Conservation (phyloP, 306 rosid genomes). For the Acacia confusa region DNA sequence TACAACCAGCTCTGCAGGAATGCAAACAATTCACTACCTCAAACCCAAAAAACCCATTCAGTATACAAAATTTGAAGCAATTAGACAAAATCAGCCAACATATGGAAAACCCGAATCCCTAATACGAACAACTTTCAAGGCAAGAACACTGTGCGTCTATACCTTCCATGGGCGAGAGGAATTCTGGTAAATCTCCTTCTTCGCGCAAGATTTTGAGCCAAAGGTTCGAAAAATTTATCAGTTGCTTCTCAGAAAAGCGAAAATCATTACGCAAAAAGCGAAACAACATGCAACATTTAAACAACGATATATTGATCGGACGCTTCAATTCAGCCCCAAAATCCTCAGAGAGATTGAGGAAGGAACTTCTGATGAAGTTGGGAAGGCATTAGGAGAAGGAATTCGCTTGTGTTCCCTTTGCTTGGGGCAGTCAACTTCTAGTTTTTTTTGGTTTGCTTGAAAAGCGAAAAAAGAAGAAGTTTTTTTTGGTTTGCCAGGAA, state of each 20-base stretch:
- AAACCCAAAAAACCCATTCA: slow-evolving; percentile 22
- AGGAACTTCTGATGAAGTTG: slow-evolving; percentile 5
- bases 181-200: slow-evolving; percentile 20
- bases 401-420: slow-evolving; percentile 14
- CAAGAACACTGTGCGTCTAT: slow-evolving; percentile 34
- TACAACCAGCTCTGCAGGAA: slow-evolving; percentile 25
- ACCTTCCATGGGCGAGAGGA: slow-evolving; percentile 63
- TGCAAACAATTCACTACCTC: slow-evolving; percentile 27
- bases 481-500: neutral
- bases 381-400: neutral
- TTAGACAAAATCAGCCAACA: slow-evolving; percentile 6
- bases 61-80: slow-evolving; percentile 19
- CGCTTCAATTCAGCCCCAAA: slow-evolving; percentile 26
- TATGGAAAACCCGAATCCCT: slow-evolving; percentile 31
- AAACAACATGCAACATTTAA: slow-evolving; percentile 9
- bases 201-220: slow-evolving; percentile 11
- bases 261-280: slow-evolving; percentile 35
- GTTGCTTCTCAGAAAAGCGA: slow-evolving; percentile 31
- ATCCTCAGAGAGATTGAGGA: neutral
- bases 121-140: neutral
- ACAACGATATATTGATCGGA: neutral
- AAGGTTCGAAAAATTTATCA: neutral
- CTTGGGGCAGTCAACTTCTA: slow-evolving; percentile 34
- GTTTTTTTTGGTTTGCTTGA: neutral
- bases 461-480: no score